Base-by-base conservation (phyloP, 2,329 filamentous ascomycete species). In the Paraphaeosphaeria minitans region DNA sequence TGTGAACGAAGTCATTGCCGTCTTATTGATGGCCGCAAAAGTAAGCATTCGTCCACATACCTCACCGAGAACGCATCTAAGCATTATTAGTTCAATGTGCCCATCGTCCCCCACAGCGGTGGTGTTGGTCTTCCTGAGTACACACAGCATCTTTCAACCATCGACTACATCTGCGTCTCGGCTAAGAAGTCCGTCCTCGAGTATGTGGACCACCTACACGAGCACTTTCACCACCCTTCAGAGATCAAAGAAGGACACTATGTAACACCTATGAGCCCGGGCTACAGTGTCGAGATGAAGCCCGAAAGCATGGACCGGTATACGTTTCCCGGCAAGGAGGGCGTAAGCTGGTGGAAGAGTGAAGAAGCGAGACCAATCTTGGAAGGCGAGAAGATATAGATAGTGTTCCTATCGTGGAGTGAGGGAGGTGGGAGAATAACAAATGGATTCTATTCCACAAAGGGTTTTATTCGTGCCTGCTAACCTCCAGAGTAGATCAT, bases 251-350 rank as follows among this genome's bases (percentile, higher is more conserved):
- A 93, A 66, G 93, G 93, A 4, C 95, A 92, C 78, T 96, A 96
- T 79, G 89, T 90, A 66, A 97, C 93, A 0, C 93, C 93, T 0
- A 88, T 81, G 63, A 88, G 92, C 74, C 84, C 93, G 0, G 93
- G 93, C 0, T 97, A 97, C 77, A 93, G 90, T 72, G 93, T 97
- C 2, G 92, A 97, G 85, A 96, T 97, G 92, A 94, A 91, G 85
- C 79, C 87, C 3, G 90, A 88, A 65, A 95, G 91, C 75, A 95
- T 96, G 92, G 90, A 93, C 64, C 78, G 78, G 66, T 97, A 84
- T 74, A 84, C 85, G 51, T 97, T 87, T 75, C 93, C 92, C 1
- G 92, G 92, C 8, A 85, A 89, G 70, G 83, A 89, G 61, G 89
- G 89, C 4, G 88, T 91, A 66, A 91, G 91, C 72, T 97, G 92